Evolutionary conservation across 345 rosid genomes (phyloP).

Genomic region (Melastoma malabathricum): DNA sequence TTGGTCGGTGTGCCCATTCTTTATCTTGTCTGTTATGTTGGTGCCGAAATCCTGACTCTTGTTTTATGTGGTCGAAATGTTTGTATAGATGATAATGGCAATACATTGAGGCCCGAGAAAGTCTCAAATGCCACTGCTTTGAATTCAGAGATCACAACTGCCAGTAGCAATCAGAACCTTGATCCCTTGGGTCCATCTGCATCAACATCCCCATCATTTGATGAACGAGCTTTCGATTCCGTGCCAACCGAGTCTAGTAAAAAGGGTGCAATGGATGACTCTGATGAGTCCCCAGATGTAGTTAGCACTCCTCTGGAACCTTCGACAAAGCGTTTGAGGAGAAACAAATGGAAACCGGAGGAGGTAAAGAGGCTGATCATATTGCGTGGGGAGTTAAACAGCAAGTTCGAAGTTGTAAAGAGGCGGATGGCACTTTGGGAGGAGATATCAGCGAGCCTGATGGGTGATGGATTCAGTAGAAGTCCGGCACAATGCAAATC

Average conservation of each 20-base stretch:
- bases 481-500: slow-evolving; percentile 90
- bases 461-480: slow-evolving; percentile 44
- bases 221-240: slow-evolving; percentile 14
- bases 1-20: too few relatives aligned
- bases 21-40: too few relatives aligned
- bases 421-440: slow-evolving; percentile 96
- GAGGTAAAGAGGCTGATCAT: slow-evolving; percentile 67
- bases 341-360: slow-evolving; percentile 82
- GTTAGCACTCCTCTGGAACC: slow-evolving; percentile 27
- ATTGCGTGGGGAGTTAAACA: slow-evolving; percentile 53
- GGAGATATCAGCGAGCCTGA: slow-evolving; percentile 56
- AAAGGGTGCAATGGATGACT: slow-evolving; percentile 21
- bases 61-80: too few relatives aligned
- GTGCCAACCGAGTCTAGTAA: slow-evolving; percentile 16
- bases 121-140: too few relatives aligned
- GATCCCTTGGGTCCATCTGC: slow-evolving; percentile 2
- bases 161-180: too few relatives aligned
- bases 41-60: too few relatives aligned
- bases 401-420: slow-evolving; percentile 60
- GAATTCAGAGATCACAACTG: too few relatives aligned
- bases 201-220: slow-evolving; percentile 23
- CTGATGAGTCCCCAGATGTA: slow-evolving; percentile 22
- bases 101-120: too few relatives aligned
- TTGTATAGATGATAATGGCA: too few relatives aligned
- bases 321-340: slow-evolving; percentile 26